Evolutionary conservation across 2,329 filamentous ascomycete species (phyloP).

Genomic region (Fusarium begoniae): DNA sequence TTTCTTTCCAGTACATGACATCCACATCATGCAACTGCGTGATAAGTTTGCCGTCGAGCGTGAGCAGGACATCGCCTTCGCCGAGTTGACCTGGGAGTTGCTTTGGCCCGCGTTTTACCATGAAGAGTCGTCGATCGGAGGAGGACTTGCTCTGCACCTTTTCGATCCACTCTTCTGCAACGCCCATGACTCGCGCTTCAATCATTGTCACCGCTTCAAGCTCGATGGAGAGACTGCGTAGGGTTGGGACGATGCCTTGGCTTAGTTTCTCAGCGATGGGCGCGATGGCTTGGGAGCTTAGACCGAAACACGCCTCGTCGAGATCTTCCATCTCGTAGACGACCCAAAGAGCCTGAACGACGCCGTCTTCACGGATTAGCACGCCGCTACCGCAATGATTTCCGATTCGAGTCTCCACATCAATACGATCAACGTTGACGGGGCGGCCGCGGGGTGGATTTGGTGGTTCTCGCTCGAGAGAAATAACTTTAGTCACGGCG

Average conservation of each 20-base stretch:
- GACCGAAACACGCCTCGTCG: slow-evolving; percentile 65
- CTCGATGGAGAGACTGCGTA: slow-evolving; percentile 93
- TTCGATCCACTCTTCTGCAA: slow-evolving; percentile 93
- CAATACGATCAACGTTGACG: slow-evolving; percentile 95
- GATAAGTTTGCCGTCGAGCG: slow-evolving; percentile 88
- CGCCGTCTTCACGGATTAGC: slow-evolving; percentile 86
- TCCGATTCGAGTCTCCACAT: slow-evolving; percentile 90
- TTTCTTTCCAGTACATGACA: slow-evolving; percentile 90
- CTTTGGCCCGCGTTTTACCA: slow-evolving; percentile 87
- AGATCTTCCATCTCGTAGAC: slow-evolving; percentile 65
- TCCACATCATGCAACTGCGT: slow-evolving; percentile 93
- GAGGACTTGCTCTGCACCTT: slow-evolving; percentile 89
- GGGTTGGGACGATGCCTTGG: slow-evolving; percentile 76
- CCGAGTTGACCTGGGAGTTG: slow-evolving; percentile 65
- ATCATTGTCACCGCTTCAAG: slow-evolving; percentile 96
- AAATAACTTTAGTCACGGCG: slow-evolving; percentile 95
- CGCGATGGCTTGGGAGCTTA: slow-evolving; percentile 86
- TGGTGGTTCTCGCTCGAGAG: slow-evolving; percentile 89
- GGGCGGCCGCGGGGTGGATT: slow-evolving; percentile 92
- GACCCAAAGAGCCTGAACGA: slow-evolving; percentile 93
- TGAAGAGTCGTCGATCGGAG: slow-evolving; percentile 94
- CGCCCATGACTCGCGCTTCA: slow-evolving; percentile 95
- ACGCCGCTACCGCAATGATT: slow-evolving; percentile 94
- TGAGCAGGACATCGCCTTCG: slow-evolving; percentile 92
- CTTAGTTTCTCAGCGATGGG: slow-evolving; percentile 90